Evolutionary conservation across 2,329 filamentous ascomycete species (phyloP).

Genomic region (Aspergillus sp.): DNA sequence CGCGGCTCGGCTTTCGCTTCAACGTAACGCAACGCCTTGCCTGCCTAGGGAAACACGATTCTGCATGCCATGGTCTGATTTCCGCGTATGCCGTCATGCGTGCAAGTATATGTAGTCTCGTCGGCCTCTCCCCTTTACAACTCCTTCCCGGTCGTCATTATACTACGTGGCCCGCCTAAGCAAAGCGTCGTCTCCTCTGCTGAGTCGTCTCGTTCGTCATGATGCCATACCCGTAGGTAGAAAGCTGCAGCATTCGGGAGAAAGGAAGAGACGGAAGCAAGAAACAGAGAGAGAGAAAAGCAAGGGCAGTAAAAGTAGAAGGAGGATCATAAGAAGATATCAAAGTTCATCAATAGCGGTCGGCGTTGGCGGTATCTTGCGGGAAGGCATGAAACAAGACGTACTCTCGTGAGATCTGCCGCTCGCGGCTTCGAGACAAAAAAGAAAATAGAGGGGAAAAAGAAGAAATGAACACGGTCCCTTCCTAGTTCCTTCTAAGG

Average conservation of each 20-base stretch:
- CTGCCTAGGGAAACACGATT: conserved; percentile 3
- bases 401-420: conserved; percentile 25
- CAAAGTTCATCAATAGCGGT: conserved; percentile 35
- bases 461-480: neutral
- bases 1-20: conserved; percentile 14
- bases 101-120: conserved; percentile 13
- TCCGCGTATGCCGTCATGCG: conserved; percentile 27
- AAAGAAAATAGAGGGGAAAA: conserved; percentile 7
- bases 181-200: neutral
- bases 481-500: conserved; percentile 13
- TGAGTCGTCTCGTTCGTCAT: neutral
- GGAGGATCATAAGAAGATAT: conserved; percentile 16
- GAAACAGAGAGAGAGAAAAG: conserved; percentile 4
- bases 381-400: conserved; percentile 33
- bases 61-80: conserved; percentile 20
- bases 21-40: neutral
- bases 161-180: neutral
- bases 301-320: conserved; percentile 3
- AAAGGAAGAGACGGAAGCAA: conserved; percentile 5
- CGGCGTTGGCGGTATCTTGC: conserved; percentile 39
- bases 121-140: neutral
- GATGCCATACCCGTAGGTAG: neutral
- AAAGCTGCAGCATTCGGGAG: neutral
- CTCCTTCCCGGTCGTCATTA: neutral
- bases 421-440: conserved; percentile 21